Conservation (phyloP, 129 eudicot genomes). For the Arctium lappa region DNA sequence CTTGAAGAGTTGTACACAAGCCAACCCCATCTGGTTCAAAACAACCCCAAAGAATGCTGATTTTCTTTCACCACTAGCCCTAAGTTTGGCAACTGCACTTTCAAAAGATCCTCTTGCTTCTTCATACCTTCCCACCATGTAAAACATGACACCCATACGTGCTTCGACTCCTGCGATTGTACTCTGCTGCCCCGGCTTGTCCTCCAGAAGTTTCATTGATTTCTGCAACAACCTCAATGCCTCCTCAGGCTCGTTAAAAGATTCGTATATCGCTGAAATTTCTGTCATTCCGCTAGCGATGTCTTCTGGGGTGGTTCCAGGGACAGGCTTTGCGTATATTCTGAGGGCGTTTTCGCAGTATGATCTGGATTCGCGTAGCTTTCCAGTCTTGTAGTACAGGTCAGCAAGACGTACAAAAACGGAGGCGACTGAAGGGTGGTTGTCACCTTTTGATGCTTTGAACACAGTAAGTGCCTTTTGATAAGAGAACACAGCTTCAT, state of each 20-base stretch:
- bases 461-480: conserved; percentile 95
- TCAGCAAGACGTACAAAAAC: conserved; percentile 93
- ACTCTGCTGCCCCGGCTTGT: conserved; percentile 92
- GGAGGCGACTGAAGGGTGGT: conserved; percentile 95
- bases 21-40: conserved; percentile 95
- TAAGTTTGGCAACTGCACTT: conserved; percentile 76
- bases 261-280: conserved; percentile 86
- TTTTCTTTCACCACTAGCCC: conserved; percentile 89
- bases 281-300: conserved; percentile 90
- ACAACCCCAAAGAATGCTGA: conserved; percentile 97
- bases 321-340: conserved; percentile 91
- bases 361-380: conserved; percentile 82
- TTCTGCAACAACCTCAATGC: conserved; percentile 76
- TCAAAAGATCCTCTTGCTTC: conserved; percentile 80
- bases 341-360: conserved; percentile 89
- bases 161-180: conserved; percentile 97
- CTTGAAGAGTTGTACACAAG: conserved; percentile 87
- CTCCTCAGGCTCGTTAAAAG: conserved; percentile 92
- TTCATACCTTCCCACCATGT: conserved; percentile 84
- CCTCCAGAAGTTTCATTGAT: conserved; percentile 90
- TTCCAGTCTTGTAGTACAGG: conserved; percentile 92
- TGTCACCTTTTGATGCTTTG: conserved; percentile 95
- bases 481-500: conserved; percentile 98
- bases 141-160: conserved; percentile 94
- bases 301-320: conserved; percentile 90